Percentiles rank a stretch among this genome's conserved stretches.
Evolutionary conservation across 2,329 filamentous ascomycete genomes (phyloP).

Genomic region (Exophiala phaeomuriformis): DNA sequence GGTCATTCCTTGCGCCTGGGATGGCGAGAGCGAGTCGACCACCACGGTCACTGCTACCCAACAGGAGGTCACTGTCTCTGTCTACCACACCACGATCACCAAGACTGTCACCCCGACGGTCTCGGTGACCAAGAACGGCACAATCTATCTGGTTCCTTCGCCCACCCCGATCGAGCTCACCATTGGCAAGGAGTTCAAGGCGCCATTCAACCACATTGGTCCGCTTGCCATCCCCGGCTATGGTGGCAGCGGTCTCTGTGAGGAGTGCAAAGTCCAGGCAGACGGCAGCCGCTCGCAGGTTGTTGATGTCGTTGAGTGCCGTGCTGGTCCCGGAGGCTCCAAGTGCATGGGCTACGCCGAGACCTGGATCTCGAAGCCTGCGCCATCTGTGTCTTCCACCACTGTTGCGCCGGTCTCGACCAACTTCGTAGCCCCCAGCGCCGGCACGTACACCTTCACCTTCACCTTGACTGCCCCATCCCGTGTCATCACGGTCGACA

Average conservation of each 20-base stretch:
- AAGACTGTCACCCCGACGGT: conserved; percentile 14
- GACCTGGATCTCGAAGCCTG: conserved; percentile 20
- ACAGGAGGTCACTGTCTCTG: conserved; percentile 17
- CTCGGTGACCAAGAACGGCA: conserved; percentile 8
- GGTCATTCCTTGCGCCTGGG: conserved; percentile 19
- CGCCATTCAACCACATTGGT: conserved; percentile 22
- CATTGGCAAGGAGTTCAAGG: conserved; percentile 20
- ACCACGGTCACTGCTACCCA: conserved; percentile 18
- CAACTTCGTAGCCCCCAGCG: conserved; percentile 12
- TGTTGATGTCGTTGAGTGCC: conserved; percentile 21
- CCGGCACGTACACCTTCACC: conserved; percentile 21
- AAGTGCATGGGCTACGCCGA: conserved; percentile 16
- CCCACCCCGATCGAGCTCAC: conserved; percentile 14
- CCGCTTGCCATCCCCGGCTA: conserved; percentile 23
- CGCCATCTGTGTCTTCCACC: conserved; percentile 7
- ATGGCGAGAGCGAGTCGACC: conserved; percentile 6
- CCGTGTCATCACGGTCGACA: conserved; percentile 1
- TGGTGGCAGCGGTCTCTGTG: conserved; percentile 22
- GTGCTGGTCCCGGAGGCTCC: conserved; percentile 8
- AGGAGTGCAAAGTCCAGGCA: conserved; percentile 10
- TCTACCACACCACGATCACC: conserved; percentile 15
- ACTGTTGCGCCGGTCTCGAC: conserved; percentile 9
- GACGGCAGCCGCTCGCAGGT: conserved; percentile 22
- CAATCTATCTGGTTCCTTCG: not conserved
- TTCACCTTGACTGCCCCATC: conserved; percentile 17